phyloP scores from a whole-genome alignment of 768 basidiomycete genomes.

The Mycena belliarum region DNA sequence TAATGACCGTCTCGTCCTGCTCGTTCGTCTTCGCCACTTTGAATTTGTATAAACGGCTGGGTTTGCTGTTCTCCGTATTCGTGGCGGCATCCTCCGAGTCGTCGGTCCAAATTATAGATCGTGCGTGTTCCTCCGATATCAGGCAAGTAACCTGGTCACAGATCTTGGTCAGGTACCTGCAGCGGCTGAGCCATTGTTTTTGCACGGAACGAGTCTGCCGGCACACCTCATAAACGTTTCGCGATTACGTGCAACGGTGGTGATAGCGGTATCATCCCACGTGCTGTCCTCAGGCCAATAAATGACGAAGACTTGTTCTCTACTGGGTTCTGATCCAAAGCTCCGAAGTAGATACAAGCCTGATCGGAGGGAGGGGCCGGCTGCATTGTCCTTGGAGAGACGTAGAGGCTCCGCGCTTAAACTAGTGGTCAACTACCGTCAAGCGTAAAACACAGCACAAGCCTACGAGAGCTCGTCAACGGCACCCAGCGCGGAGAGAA shows the following conservation, averaged over 20 bases:
- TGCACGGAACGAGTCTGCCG: not conserved
- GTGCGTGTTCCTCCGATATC: constrained; percentile 48
- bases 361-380: constrained; percentile 40
- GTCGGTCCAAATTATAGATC: constrained; percentile 44
- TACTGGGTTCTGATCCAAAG: constrained; percentile 1
- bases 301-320: constrained; percentile 43
- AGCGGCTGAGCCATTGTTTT: not conserved
- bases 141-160: constrained; percentile 55
- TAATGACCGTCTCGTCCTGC: constrained; percentile 50
- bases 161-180: constrained; percentile 59
- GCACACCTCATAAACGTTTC: constrained; percentile 60
- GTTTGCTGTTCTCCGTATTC: constrained; percentile 34
- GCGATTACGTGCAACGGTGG: constrained; percentile 50
- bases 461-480: constrained; percentile 46
- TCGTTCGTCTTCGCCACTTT: constrained; percentile 55
- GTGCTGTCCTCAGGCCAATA: constrained; percentile 66
- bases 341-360: constrained; percentile 49
- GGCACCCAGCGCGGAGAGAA: constrained; percentile 38
- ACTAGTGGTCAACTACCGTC: not conserved
- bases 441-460: not conserved
- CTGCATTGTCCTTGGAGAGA: constrained; percentile 16
- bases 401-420: constrained; percentile 5
- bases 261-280: constrained; percentile 50
- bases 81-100: constrained; percentile 25
- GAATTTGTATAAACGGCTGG: constrained; percentile 50